phyloP scores from a whole-genome alignment of 768 basidiomycete genomes.

The Rhizopogon roseolus region DNA sequence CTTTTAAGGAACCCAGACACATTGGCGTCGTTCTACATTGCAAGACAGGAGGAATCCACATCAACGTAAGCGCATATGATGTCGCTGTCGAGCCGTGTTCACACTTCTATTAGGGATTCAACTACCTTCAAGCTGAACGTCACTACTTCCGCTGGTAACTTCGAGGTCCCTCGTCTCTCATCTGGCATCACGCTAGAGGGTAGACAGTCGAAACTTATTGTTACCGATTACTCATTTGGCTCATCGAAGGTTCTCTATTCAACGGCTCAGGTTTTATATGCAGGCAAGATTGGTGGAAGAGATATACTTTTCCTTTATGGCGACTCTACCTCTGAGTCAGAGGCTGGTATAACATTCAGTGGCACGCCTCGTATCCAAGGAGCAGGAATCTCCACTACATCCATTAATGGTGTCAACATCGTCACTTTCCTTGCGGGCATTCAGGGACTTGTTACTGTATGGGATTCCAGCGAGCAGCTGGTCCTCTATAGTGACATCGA shows the following conservation, averaged over 20 bases:
- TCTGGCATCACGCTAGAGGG: slow-evolving; percentile 57
- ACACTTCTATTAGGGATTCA: slow-evolving; percentile 9
- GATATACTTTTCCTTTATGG: slow-evolving; percentile 65
- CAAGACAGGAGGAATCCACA: slow-evolving; percentile 61
- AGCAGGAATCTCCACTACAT: slow-evolving; percentile 19
- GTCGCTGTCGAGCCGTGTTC: neutral
- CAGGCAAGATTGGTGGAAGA: slow-evolving; percentile 54
- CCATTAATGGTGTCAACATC: slow-evolving; percentile 30
- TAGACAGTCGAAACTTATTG: slow-evolving; percentile 68
- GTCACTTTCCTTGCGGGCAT: slow-evolving; percentile 55
- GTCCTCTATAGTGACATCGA: slow-evolving; percentile 62
- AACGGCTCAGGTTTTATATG: slow-evolving; percentile 69
- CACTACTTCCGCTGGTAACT: slow-evolving; percentile 42
- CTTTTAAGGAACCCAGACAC: slow-evolving; percentile 67
- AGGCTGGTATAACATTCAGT: slow-evolving; percentile 40
- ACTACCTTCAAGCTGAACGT: slow-evolving; percentile 59
- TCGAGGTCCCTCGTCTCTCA: slow-evolving; percentile 54
- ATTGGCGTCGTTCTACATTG: slow-evolving; percentile 61
- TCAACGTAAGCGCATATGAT: slow-evolving; percentile 45
- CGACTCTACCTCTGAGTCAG: slow-evolving; percentile 49
- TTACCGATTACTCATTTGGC: slow-evolving; percentile 73
- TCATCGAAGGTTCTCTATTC: slow-evolving; percentile 55
- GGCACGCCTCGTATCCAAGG: slow-evolving; percentile 40
- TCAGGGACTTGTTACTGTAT: slow-evolving; percentile 53
- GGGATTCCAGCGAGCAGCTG: slow-evolving; percentile 64